Evolutionary conservation across 441 rosid species (phyloP).

Genomic region (Sinapis alba): DNA sequence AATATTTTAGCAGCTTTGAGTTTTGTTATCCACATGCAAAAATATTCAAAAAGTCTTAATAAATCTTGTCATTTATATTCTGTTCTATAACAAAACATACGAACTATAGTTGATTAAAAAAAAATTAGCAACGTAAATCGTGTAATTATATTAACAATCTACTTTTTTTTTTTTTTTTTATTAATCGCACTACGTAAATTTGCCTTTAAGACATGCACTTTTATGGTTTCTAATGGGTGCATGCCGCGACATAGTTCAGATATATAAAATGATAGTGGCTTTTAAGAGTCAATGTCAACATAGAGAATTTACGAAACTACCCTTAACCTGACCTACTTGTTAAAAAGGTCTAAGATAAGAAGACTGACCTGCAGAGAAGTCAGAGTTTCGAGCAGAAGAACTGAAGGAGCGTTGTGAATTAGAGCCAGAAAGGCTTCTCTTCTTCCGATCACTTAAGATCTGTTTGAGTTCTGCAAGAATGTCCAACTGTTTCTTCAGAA

Average conservation of each 20-base stretch:
- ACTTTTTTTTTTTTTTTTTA: slow-evolving; percentile 29
- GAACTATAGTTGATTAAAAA: not conserved
- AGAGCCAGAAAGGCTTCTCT: slow-evolving; percentile 36
- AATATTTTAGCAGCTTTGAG: slow-evolving; percentile 26
- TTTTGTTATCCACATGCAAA: slow-evolving; percentile 25
- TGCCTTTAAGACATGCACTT: slow-evolving; percentile 28
- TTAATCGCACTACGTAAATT: slow-evolving; percentile 33
- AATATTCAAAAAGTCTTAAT: slow-evolving; percentile 15
- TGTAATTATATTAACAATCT: not conserved
- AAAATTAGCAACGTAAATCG: not conserved
- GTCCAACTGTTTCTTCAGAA: slow-evolving; percentile 69
- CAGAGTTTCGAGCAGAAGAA: slow-evolving; percentile 60
- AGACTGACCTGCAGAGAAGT: slow-evolving; percentile 62
- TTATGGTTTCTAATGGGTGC: slow-evolving; percentile 35
- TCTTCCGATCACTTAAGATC: slow-evolving; percentile 51
- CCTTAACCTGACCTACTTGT: slow-evolving; percentile 29
- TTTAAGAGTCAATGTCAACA: slow-evolving; percentile 33
- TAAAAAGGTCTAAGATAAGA: not conserved
- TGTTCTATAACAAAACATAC: not conserved
- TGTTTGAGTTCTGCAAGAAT: slow-evolving; percentile 72
- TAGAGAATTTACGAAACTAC: not conserved
- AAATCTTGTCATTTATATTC: not conserved
- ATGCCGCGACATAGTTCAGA: slow-evolving; percentile 39
- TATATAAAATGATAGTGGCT: slow-evolving; percentile 14
- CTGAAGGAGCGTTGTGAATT: slow-evolving; percentile 50